These are phyloP conservation scores for Pseudogymnoascus sp. DNA, from an alignment of 2,329 filamentous ascomycete species.

Conservation along the genomic window DNA sequence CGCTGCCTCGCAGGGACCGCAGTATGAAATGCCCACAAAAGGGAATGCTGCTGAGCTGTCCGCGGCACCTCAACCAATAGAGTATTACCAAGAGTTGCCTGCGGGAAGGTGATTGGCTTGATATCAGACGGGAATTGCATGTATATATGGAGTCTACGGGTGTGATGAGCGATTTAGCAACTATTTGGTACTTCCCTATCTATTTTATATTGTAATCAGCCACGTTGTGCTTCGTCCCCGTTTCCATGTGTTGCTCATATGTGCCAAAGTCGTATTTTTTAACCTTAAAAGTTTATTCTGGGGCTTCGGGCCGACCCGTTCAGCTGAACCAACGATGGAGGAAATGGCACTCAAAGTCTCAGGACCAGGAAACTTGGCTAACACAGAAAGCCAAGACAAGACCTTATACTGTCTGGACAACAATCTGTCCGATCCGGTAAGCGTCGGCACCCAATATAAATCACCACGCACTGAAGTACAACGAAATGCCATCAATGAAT, in stretches of 20 bases:
- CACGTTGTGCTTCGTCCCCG: background rate
- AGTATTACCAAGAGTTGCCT: slow-evolving; percentile 2
- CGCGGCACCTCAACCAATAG: background rate
- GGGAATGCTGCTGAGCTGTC: background rate
- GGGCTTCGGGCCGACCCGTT: slow-evolving; percentile 5
- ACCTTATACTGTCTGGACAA: background rate
- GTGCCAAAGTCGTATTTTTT: background rate
- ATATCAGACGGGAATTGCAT: background rate
- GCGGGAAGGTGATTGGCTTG: background rate
- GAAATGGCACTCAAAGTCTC: background rate
- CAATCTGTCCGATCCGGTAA: background rate
- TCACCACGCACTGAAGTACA: background rate
- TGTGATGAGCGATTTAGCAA: background rate
- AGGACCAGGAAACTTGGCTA: background rate
- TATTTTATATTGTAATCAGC: background rate
- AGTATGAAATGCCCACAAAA: background rate
- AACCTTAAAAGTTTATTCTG: background rate
- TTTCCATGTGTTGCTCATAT: background rate
- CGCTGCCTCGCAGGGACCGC: background rate
- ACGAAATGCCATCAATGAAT: background rate
- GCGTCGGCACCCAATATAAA: no score
- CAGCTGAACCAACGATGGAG: background rate
- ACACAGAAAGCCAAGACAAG: background rate
- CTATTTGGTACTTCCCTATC: background rate
- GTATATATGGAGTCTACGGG: background rate